Conservation (phyloP, 2,329 filamentous ascomycete species). For the Coniochaeta hoffmannii region DNA sequence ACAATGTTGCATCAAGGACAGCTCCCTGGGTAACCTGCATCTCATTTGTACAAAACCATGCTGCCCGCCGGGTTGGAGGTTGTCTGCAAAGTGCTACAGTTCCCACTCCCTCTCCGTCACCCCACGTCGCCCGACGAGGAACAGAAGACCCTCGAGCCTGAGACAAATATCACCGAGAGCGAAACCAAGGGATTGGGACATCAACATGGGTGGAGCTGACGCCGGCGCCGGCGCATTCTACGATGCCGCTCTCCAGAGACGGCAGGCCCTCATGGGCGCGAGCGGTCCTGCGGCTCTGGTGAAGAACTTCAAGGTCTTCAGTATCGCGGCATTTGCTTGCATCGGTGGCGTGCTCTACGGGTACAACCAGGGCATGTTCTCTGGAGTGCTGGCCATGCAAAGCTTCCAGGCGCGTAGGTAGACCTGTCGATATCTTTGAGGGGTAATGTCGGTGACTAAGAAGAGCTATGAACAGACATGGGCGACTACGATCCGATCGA, state of each 20-base stretch:
- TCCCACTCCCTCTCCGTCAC: not conserved
- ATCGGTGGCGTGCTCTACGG: slow-evolving; percentile 58
- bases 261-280: slow-evolving; percentile 45
- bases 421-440: not conserved
- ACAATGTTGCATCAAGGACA: not conserved
- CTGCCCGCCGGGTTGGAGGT: not conserved
- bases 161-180: not conserved
- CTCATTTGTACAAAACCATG: not conserved
- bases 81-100: not conserved
- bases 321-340: slow-evolving; percentile 55
- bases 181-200: not conserved
- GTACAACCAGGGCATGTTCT: slow-evolving; percentile 72
- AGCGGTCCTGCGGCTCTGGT: slow-evolving; percentile 44
- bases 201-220: slow-evolving; percentile 28
- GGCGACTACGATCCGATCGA: slow-evolving; percentile 42
- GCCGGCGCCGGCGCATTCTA: slow-evolving; percentile 28
- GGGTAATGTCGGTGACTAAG: not conserved
- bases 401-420: slow-evolving; percentile 42
- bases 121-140: not conserved
- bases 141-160: not conserved
- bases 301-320: slow-evolving; percentile 53
- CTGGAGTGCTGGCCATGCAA: slow-evolving; percentile 56
- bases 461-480: slow-evolving; percentile 35
- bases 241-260: slow-evolving; percentile 44
- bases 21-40: not conserved